These are phyloP conservation scores for Rhodamnia rubescens DNA, from an alignment of 345 rosid species.

Conservation along the genomic window DNA sequence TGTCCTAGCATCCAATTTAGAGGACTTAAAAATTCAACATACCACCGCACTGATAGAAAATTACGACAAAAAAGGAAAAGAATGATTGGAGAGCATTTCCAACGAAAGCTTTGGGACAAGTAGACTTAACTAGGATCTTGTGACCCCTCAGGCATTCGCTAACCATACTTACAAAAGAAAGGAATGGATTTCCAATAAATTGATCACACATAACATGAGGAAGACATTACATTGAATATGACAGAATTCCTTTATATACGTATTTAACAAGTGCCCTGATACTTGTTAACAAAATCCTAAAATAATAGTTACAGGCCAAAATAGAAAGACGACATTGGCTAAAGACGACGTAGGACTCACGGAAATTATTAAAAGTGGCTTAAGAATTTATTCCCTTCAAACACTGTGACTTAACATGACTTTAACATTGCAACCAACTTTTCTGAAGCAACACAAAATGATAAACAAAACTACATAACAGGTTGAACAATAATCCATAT, in stretches of 20 bases:
- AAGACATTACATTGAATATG: background rate
- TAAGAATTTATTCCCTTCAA: background rate
- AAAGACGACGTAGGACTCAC: background rate
- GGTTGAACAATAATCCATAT: background rate
- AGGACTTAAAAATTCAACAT: background rate
- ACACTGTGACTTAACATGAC: background rate
- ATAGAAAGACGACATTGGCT: background rate
- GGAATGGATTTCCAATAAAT: background rate
- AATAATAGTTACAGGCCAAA: background rate
- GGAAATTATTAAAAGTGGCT: background rate
- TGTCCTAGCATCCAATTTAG: background rate
- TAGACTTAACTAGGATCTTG: background rate
- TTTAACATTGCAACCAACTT: background rate
- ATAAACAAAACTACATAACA: background rate
- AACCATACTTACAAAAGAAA: background rate
- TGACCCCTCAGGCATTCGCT: background rate
- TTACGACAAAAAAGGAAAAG: background rate
- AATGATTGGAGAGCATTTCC: background rate
- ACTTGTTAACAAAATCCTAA: background rate
- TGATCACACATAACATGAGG: background rate
- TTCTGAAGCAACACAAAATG: background rate
- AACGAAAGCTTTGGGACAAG: background rate
- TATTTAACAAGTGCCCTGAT: background rate
- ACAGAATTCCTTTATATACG: background rate
- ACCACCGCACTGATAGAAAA: background rate